These are phyloP conservation scores for Rhizopogon roseolus DNA, from an alignment of 768 basidiomycete species.

Conservation along the genomic window DNA sequence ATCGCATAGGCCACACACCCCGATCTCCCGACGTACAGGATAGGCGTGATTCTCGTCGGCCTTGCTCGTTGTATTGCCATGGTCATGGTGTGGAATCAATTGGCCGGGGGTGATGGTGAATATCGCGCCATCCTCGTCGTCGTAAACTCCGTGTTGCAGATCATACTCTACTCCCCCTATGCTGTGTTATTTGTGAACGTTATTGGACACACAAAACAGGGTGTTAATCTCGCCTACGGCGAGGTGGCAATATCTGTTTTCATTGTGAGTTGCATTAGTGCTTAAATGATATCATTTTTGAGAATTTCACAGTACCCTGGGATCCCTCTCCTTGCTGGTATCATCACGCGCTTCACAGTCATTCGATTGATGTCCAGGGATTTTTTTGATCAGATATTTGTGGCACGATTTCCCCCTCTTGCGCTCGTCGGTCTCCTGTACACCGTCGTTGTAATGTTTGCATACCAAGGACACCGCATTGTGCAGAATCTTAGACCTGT, in stretches of 20 bases:
- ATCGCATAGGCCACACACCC: slow-evolving; percentile 83
- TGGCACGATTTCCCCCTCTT: slow-evolving; percentile 65
- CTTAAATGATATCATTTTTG: background rate
- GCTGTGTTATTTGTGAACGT: slow-evolving; percentile 71
- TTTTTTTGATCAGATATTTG: slow-evolving; percentile 50
- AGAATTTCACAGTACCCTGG: slow-evolving; percentile 60
- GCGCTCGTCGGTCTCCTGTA: slow-evolving; percentile 76
- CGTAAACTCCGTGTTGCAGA: slow-evolving; percentile 76
- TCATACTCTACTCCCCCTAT: slow-evolving; percentile 63
- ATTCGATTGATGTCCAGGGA: slow-evolving; percentile 38
- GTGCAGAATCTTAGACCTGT: slow-evolving; percentile 70
- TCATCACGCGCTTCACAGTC: slow-evolving; percentile 60
- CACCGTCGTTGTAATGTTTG: slow-evolving; percentile 75
- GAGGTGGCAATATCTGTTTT: slow-evolving; percentile 62
- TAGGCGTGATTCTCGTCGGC: slow-evolving; percentile 81
- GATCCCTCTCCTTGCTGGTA: slow-evolving; percentile 69
- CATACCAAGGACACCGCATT: slow-evolving; percentile 65
- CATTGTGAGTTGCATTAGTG: slow-evolving; percentile 47
- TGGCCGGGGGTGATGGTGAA: slow-evolving; percentile 63
- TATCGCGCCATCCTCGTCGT: slow-evolving; percentile 80
- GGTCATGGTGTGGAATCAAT: slow-evolving; percentile 81
- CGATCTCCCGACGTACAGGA: slow-evolving; percentile 68
- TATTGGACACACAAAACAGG: slow-evolving; percentile 41
- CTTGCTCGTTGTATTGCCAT: slow-evolving; percentile 40
- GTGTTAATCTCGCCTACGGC: slow-evolving; percentile 49